These are phyloP conservation scores for Ampelomyces quisqualis DNA, from an alignment of 2,329 filamentous ascomycete genomes.

Conservation along the genomic window DNA sequence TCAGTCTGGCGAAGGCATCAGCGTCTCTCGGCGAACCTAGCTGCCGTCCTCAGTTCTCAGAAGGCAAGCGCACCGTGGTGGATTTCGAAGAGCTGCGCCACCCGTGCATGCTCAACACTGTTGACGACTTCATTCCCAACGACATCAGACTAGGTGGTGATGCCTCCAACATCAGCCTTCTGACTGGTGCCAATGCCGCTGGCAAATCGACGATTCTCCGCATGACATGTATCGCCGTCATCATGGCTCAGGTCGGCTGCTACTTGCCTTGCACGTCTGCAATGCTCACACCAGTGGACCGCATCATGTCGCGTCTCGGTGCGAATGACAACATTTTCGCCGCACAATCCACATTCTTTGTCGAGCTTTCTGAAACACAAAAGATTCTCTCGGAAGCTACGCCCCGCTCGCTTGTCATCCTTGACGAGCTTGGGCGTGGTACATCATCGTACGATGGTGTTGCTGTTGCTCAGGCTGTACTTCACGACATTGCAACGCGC, in stretches of 20 bases:
- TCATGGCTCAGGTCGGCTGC: slow-evolving; percentile 96
- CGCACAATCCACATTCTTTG: slow-evolving; percentile 96
- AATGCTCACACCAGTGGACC: slow-evolving; percentile 83
- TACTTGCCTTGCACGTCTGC: slow-evolving; percentile 83
- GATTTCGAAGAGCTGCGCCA: slow-evolving; percentile 91
- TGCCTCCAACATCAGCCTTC: slow-evolving; percentile 77
- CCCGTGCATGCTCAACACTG: slow-evolving; percentile 87
- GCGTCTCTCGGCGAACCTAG: slow-evolving; percentile 79
- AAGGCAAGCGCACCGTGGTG: slow-evolving; percentile 80
- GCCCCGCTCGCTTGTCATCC: slow-evolving; percentile 88
- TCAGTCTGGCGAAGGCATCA: slow-evolving; percentile 89
- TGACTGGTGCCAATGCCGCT: slow-evolving; percentile 95
- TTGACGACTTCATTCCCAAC: slow-evolving; percentile 95
- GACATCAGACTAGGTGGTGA: slow-evolving; percentile 83
- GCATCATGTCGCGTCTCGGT: slow-evolving; percentile 97
- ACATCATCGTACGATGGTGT: slow-evolving; percentile 96
- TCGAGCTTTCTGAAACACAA: slow-evolving; percentile 95
- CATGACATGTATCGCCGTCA: slow-evolving; percentile 96
- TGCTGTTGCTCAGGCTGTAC: slow-evolving; percentile 90
- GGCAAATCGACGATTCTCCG: slow-evolving; percentile 95
- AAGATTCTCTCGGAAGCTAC: slow-evolving; percentile 96
- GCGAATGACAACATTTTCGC: slow-evolving; percentile 99
- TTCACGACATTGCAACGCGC: slow-evolving; percentile 93
- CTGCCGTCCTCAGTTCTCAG: slow-evolving; percentile 84
- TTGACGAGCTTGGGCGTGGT: slow-evolving; percentile 92